phyloP scores from a whole-genome alignment of 2,329 filamentous ascomycete species.

The Cladosporium sp. region DNA sequence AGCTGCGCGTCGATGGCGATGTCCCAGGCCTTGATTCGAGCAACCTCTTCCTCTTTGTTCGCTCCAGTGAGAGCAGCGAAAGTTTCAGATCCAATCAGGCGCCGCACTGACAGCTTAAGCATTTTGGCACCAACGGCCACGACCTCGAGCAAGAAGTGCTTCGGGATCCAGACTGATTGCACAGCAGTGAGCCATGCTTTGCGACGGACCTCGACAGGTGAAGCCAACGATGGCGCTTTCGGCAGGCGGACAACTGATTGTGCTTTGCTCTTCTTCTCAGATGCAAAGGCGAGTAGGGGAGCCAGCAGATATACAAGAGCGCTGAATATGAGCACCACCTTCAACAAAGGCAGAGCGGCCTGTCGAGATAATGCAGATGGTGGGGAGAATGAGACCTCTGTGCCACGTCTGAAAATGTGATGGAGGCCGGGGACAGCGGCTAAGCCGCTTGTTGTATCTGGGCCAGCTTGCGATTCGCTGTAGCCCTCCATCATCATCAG shows the following conservation, averaged over 20 bases:
- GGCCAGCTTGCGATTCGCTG: conserved; percentile 57
- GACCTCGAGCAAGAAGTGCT: conserved; percentile 82
- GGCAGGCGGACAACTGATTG: conserved; percentile 42
- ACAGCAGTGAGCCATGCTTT: conserved; percentile 92
- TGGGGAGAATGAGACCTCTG: conserved; percentile 22
- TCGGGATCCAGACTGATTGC: conserved; percentile 88
- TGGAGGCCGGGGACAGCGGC: conserved; percentile 43
- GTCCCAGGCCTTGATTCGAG: conserved; percentile 85
- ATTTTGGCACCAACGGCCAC: conserved; percentile 78
- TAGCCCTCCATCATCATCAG: conserved; percentile 89
- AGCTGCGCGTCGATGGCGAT: conserved; percentile 93
- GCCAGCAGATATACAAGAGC: conserved; percentile 58
- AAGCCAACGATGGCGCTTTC: conserved; percentile 69
- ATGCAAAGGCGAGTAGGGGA: conserved; percentile 58
- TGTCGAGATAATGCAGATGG: conserved; percentile 29
- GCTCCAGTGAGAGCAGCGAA: conserved; percentile 79
- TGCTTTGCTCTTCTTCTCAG: conserved; percentile 53
- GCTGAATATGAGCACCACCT: conserved; percentile 53
- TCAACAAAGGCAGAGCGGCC: conserved; percentile 46
- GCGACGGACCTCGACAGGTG: conserved; percentile 79
- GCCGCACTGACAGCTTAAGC: conserved; percentile 76
- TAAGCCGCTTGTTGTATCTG: conserved; percentile 43
- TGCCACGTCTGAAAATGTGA: conserved; percentile 34
- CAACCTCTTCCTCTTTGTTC: conserved; percentile 80
- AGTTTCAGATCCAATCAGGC: conserved; percentile 71